Conservation (phyloP, 352 stramenopile genomes). For the Globisporangium takayamanum region DNA sequence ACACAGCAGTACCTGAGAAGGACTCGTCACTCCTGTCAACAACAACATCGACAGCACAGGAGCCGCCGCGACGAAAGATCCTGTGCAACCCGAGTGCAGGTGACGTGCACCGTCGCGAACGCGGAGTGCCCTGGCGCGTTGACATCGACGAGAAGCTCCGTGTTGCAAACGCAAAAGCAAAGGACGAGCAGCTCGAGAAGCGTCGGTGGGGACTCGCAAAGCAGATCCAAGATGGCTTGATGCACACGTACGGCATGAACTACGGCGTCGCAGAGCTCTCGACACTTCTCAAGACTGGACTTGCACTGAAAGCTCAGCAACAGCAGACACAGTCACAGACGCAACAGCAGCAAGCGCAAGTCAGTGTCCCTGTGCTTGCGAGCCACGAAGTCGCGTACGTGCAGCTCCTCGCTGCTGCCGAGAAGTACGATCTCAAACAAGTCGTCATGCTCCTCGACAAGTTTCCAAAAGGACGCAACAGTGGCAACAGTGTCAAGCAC, state of each 20-base stretch:
- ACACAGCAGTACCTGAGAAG: not conserved
- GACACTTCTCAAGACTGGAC: constrained; percentile 51
- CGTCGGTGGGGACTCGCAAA: constrained; percentile 67
- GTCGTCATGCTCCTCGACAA: constrained; percentile 55
- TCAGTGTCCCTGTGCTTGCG: constrained; percentile 21
- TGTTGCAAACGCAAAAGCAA: constrained; percentile 31
- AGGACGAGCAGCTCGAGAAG: constrained; percentile 61
- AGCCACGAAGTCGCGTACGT: constrained; percentile 46
- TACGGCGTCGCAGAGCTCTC: constrained; percentile 62
- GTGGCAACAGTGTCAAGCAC: constrained; percentile 16
- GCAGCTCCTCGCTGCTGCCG: constrained; percentile 54
- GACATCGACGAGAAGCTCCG: constrained; percentile 33
- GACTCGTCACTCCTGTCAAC: not conserved
- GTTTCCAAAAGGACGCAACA: constrained; percentile 51
- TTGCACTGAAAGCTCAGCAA: constrained; percentile 25
- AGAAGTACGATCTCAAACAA: constrained; percentile 78
- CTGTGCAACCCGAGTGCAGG: constrained; percentile 50
- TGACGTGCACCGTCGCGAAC: constrained; percentile 57
- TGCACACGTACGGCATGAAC: constrained; percentile 69
- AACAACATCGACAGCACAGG: not conserved
- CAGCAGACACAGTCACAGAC: constrained; percentile 3
- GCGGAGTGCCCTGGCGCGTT: constrained; percentile 41
- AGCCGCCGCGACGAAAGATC: constrained; percentile 29
- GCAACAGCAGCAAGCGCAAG: not conserved
- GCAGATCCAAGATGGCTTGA: constrained; percentile 58